phyloP scores from a whole-genome alignment of 768 basidiomycete genomes.

The Leucocoprinus sp. region DNA sequence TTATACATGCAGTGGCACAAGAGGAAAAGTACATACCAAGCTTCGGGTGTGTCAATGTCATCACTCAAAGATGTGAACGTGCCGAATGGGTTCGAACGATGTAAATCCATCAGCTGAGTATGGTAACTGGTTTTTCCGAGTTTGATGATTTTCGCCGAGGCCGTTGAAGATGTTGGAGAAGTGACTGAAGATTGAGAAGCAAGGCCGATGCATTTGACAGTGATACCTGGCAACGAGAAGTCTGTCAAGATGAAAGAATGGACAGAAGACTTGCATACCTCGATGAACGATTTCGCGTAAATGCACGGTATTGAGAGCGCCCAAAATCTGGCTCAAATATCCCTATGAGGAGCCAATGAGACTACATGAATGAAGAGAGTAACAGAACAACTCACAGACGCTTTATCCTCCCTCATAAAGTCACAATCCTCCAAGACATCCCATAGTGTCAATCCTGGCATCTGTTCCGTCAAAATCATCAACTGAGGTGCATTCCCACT shows the following conservation, averaged over 20 bases:
- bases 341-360: too few species aligned
- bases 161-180: conserved; percentile 27
- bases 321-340: conserved; percentile 65
- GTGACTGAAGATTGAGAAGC: conserved; percentile 25
- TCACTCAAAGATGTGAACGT: conserved; percentile 23
- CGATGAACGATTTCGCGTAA: conserved; percentile 61
- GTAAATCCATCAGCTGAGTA: conserved; percentile 67
- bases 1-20: too few species aligned
- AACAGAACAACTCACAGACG: conserved; percentile 37
- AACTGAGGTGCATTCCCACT: conserved; percentile 33
- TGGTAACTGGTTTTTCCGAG: conserved; percentile 67
- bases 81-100: conserved; percentile 77
- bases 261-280: conserved; percentile 29
- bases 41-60: conserved; percentile 40
- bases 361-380: conserved; percentile 14
- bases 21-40: conserved; percentile 20
- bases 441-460: conserved; percentile 54
- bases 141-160: conserved; percentile 50
- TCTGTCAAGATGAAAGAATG: not conserved
- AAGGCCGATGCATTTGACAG: conserved; percentile 53
- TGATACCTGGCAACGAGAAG: conserved; percentile 36
- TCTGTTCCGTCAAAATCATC: conserved; percentile 63
- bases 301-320: conserved; percentile 63
- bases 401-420: conserved; percentile 63
- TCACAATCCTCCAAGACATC: conserved; percentile 76